Evolutionary conservation across 2,329 filamentous ascomycete genomes (phyloP).

Genomic region (Sporothrix schenckii): DNA sequence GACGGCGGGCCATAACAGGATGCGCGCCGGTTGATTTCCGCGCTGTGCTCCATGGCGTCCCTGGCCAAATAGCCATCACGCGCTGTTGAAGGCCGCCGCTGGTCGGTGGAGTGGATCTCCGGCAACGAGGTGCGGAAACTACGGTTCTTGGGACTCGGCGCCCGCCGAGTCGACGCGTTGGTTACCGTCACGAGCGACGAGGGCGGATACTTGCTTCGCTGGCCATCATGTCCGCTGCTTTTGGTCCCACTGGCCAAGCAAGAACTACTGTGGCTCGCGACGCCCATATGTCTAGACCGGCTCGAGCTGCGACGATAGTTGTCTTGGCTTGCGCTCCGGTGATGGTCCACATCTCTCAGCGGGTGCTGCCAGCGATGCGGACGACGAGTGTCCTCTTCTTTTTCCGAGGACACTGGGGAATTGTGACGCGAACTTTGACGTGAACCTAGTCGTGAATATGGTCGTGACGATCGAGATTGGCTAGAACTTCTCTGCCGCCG

Average conservation of each 20-base stretch:
- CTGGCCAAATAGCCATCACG: not conserved
- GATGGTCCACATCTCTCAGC: not conserved
- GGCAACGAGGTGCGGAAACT: slow-evolving; percentile 10
- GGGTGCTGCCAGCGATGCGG: not conserved
- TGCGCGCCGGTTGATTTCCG: not conserved
- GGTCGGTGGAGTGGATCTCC: slow-evolving; percentile 8
- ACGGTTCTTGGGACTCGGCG: not conserved
- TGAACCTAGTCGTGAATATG: not conserved
- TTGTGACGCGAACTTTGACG: not conserved
- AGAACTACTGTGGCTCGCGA: not conserved
- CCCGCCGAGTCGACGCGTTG: not conserved
- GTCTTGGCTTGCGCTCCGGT: not conserved
- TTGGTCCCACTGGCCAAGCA: not conserved
- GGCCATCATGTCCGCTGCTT: not conserved
- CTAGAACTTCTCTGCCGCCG: not conserved
- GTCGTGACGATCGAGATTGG: not conserved
- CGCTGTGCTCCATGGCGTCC: slow-evolving; percentile 4
- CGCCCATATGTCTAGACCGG: not conserved
- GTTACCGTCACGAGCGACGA: not conserved
- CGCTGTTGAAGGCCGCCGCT: not conserved
- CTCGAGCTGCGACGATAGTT: slow-evolving; percentile 6
- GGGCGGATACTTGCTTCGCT: not conserved
- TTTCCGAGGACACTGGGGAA: not conserved
- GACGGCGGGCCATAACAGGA: not conserved
- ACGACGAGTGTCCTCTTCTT: slow-evolving; percentile 1